Percentiles rank a stretch among this genome's conserved stretches.
Evolutionary conservation across 257 asterid species (phyloP).

Genomic region (Solanum peruvianum): DNA sequence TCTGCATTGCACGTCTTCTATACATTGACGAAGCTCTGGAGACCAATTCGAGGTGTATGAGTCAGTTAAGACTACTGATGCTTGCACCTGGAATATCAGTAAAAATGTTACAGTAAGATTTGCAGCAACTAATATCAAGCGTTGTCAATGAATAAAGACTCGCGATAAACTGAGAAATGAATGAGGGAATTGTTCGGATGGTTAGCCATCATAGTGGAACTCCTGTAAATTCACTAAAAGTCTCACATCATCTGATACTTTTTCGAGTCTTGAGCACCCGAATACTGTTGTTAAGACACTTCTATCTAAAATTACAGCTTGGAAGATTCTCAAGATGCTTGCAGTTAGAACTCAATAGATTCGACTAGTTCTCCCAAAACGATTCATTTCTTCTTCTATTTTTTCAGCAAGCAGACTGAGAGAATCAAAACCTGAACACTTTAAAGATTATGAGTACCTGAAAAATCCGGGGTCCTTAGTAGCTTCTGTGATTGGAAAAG

Average conservation of each 20-base stretch:
- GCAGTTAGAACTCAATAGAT: neutral
- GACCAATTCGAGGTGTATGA: neutral
- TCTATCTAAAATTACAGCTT: neutral
- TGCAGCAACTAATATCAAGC: neutral
- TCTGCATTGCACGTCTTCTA: neutral
- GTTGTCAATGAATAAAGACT: neutral
- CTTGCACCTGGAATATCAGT: neutral
- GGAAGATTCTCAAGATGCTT: neutral
- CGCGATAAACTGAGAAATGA: too few relatives aligned
- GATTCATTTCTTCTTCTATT: neutral
- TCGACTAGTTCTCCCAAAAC: neutral
- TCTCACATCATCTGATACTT: neutral
- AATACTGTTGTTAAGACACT: neutral
- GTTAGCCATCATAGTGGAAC: neutral
- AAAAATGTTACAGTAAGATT: neutral
- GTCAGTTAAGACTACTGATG: neutral
- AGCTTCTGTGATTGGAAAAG: slow-evolving; percentile 8
- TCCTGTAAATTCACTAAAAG: neutral
- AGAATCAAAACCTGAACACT: neutral
- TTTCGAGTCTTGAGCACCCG: neutral
- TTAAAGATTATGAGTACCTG: slow-evolving; percentile 3
- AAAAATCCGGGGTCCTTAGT: neutral
- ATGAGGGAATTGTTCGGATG: neutral
- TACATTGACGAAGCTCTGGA: neutral
- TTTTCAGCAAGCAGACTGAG: neutral